Evolutionary conservation across 345 rosid species (phyloP).

Genomic region (Zanthoxylum bungeanum): DNA sequence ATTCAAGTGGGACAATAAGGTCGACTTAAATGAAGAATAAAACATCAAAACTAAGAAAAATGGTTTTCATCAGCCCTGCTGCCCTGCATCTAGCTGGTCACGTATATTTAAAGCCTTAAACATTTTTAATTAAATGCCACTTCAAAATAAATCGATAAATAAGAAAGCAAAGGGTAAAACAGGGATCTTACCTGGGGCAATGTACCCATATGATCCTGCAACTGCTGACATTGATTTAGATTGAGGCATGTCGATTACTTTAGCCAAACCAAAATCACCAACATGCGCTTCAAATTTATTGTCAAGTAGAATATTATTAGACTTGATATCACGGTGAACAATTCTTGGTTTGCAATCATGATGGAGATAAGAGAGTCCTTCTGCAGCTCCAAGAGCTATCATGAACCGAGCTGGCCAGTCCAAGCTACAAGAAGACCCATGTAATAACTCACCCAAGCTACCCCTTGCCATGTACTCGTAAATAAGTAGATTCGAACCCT

Average conservation of each 20-base stretch:
- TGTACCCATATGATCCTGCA: conserved; percentile 98
- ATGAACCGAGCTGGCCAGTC: conserved; percentile 82
- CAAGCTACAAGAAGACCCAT: conserved; percentile 51
- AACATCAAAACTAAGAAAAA: neutral
- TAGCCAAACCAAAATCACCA: conserved; percentile 97
- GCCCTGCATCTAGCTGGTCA: neutral
- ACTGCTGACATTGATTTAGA: conserved; percentile 95
- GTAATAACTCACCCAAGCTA: conserved; percentile 87
- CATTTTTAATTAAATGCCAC: neutral
- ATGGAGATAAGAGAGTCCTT: conserved; percentile 93
- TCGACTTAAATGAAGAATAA: neutral
- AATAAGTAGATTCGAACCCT: conserved; percentile 77
- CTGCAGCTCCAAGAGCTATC: conserved; percentile 93
- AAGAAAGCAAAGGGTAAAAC: neutral
- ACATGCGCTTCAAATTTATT: conserved; percentile 92
- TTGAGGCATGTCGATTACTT: conserved; percentile 91
- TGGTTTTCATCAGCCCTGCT: neutral
- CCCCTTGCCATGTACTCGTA: conserved; percentile 88
- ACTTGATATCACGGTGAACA: conserved; percentile 93
- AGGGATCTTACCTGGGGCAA: conserved; percentile 79
- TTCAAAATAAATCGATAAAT: neutral
- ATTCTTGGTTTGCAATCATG: conserved; percentile 94
- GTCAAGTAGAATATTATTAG: conserved; percentile 85
- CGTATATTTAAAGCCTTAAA: neutral
- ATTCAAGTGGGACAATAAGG: neutral